Percentiles rank a stretch among this genome's conserved stretches.
phyloP scores from a whole-genome alignment of 352 stramenopile genomes.

The Pythium pyrilobum region DNA sequence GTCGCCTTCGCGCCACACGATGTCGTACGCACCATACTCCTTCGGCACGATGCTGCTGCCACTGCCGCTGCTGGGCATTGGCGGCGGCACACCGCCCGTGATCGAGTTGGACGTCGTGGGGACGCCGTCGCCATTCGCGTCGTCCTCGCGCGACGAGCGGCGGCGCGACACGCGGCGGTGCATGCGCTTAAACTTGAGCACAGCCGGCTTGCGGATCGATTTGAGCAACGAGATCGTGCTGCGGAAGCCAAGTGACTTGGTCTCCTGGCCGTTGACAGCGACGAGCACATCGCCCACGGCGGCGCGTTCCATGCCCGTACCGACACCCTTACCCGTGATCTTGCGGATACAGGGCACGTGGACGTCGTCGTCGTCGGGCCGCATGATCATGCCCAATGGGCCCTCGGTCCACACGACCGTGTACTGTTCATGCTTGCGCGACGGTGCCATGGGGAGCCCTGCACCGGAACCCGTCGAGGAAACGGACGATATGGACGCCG shows the following conservation, averaged over 20 bases:
- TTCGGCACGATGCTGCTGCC: conserved; percentile 11
- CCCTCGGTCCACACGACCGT: conserved; percentile 84
- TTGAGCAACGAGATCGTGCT: conserved; percentile 84
- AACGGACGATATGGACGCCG: conserved; percentile 20
- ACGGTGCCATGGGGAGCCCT: conserved; percentile 23
- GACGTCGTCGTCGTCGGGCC: conserved; percentile 81
- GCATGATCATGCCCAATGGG: conserved; percentile 81
- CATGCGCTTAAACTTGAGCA: conserved; percentile 89
- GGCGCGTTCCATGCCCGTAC: conserved; percentile 79
- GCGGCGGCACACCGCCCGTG: conserved; percentile 2
- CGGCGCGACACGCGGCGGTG: conserved; percentile 64
- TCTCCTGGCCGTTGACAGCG: conserved; percentile 81
- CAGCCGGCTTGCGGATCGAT: conserved; percentile 77
- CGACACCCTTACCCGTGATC: conserved; percentile 80
- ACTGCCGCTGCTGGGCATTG: neutral
- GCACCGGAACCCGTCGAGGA: conserved; percentile 30
- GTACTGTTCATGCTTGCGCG: conserved; percentile 69
- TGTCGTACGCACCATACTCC: conserved; percentile 76
- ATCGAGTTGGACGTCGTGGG: conserved; percentile 10
- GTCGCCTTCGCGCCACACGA: conserved; percentile 85
- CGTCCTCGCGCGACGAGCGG: conserved; percentile 46
- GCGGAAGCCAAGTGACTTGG: conserved; percentile 77
- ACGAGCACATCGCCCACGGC: conserved; percentile 77
- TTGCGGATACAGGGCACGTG: conserved; percentile 86
- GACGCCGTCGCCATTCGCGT: conserved; percentile 9